Conservation (phyloP, 768 basidiomycete species). For the Tricholoma saponaceum region DNA sequence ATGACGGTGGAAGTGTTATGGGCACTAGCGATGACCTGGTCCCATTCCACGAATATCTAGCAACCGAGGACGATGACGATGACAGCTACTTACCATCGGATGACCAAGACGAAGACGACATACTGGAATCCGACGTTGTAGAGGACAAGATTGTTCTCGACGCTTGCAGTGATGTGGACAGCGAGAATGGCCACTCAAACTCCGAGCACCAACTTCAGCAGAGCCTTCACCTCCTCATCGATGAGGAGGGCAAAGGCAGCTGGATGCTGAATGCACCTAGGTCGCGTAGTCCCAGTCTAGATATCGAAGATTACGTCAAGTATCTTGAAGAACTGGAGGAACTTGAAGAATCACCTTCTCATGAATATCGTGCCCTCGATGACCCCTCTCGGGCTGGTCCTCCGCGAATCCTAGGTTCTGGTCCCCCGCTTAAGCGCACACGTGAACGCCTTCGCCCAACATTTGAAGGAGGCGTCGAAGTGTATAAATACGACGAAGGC, state of each 20-base stretch:
- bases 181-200: background rate
- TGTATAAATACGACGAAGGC: constrained; percentile 1
- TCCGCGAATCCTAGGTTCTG: background rate
- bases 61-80: background rate
- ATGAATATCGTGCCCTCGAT: background rate
- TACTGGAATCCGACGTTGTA: background rate
- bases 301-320: background rate
- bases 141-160: background rate
- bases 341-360: background rate
- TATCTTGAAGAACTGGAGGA: background rate
- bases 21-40: background rate
- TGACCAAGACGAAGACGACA: background rate
- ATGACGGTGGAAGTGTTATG: background rate
- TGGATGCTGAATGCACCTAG: background rate
- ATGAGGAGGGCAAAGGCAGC: background rate
- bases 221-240: background rate
- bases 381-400: background rate
- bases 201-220: background rate
- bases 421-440: background rate
- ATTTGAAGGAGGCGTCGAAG: background rate
- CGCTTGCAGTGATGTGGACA: background rate
- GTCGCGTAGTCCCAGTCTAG: background rate
- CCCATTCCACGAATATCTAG: background rate
- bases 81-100: background rate
- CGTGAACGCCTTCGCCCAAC: constrained; percentile 2